Evolutionary conservation across 2,329 filamentous ascomycete species (phyloP).

Genomic region (Bretziella fagacearum): DNA sequence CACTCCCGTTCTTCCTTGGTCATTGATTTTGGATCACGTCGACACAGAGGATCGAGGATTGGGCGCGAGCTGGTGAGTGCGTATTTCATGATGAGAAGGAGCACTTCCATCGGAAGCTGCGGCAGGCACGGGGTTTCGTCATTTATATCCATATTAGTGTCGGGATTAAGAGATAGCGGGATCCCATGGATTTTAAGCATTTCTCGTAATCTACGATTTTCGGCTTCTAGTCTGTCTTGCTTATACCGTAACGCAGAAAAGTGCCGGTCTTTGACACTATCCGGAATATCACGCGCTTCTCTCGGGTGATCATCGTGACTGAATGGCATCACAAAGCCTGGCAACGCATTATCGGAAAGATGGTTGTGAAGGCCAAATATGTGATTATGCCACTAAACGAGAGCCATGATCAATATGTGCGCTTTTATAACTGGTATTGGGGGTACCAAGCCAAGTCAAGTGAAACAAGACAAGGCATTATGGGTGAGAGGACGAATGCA

Average conservation of each 20-base stretch:
- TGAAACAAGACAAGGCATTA: not conserved
- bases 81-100: constrained; percentile 34
- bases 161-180: not conserved
- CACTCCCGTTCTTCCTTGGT: constrained; percentile 27
- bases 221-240: not conserved
- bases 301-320: not conserved
- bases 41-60: constrained; percentile 37
- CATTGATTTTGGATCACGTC: constrained; percentile 27
- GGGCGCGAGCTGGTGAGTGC: constrained; percentile 31
- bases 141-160: not conserved
- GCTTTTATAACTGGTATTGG: not conserved
- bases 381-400: not conserved
- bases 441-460: not conserved
- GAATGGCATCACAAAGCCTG: not conserved
- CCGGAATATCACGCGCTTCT: not conserved
- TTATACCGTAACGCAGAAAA: not conserved
- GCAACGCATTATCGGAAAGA: no score
- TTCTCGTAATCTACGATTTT: not conserved
- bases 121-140: constrained; percentile 18
- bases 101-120: constrained; percentile 34
- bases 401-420: not conserved
- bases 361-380: no score
- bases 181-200: not conserved
- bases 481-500: not conserved
- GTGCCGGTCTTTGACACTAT: not conserved